phyloP scores from a whole-genome alignment of 306 rosid genomes.

The Glycyrrhiza uralensis region DNA sequence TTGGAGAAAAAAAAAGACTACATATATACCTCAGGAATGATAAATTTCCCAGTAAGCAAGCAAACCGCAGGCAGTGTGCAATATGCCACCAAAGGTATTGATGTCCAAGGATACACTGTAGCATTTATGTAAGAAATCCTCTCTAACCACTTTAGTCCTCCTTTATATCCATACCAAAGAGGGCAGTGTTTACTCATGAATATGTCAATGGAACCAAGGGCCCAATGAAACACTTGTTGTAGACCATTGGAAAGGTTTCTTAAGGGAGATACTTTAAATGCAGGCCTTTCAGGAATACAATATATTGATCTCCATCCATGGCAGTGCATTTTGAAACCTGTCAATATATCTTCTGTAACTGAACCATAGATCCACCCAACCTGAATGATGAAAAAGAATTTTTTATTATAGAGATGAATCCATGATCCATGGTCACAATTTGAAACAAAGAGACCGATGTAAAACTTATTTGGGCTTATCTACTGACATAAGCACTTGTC shows the following conservation, averaged over 20 bases:
- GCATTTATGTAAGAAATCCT: constrained; percentile 67
- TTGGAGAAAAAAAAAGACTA: too few species aligned
- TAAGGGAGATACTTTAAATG: constrained; percentile 52
- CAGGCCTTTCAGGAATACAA: constrained; percentile 54
- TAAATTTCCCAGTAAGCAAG: constrained; percentile 67
- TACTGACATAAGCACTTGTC: too few species aligned
- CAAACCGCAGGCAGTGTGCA: constrained; percentile 72
- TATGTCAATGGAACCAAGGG: constrained; percentile 72
- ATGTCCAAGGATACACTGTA: constrained; percentile 65
- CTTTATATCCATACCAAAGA: constrained; percentile 78
- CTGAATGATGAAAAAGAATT: constrained; percentile 27
- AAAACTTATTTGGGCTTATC: too few species aligned
- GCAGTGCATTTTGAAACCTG: constrained; percentile 80
- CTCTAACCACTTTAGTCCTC: constrained; percentile 64
- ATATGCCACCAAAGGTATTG: constrained; percentile 65
- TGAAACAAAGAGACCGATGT: background rate
- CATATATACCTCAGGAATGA: constrained; percentile 79
- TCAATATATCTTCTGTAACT: constrained; percentile 59
- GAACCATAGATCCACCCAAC: constrained; percentile 89
- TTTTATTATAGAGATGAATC: background rate
- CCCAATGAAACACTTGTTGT: constrained; percentile 62
- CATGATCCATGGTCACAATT: background rate
- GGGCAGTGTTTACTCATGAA: constrained; percentile 75
- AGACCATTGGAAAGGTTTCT: constrained; percentile 50
- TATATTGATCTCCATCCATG: constrained; percentile 83